A percentile compares a stretch with the other conserved stretches of the same genome.
Conservation (phyloP, 2,329 filamentous ascomycete species). For the Trichoderma sp. region DNA sequence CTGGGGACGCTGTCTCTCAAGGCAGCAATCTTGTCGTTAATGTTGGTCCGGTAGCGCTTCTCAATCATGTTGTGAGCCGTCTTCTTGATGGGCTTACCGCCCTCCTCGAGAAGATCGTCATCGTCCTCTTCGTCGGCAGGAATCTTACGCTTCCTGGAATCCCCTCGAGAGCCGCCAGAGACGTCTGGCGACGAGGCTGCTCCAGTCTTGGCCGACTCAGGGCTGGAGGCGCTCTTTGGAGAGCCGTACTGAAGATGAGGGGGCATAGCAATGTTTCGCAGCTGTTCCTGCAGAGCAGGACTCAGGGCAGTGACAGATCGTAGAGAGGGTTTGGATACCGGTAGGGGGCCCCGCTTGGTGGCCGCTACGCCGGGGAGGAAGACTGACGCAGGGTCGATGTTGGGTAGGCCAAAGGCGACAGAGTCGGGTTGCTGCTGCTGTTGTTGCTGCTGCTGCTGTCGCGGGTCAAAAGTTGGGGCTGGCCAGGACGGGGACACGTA, state of each 20-base stretch:
- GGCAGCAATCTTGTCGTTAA: conserved; percentile 96
- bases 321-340: conserved; percentile 36
- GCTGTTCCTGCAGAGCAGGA: conserved; percentile 60
- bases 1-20: conserved; percentile 90
- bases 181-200: conserved; percentile 62
- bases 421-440: conserved; percentile 34
- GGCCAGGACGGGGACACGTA: conserved; percentile 41
- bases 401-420: conserved; percentile 36
- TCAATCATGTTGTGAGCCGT: conserved; percentile 98
- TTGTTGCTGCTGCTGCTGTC: background rate
- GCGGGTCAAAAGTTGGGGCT: conserved; percentile 35
- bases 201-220: conserved; percentile 52
- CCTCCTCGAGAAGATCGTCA: conserved; percentile 58
- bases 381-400: conserved; percentile 40
- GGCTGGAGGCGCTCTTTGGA: conserved; percentile 59
- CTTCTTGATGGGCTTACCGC: conserved; percentile 70
- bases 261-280: conserved; percentile 66
- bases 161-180: conserved; percentile 46
- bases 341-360: conserved; percentile 27
- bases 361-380: conserved; percentile 31
- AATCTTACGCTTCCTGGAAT: conserved; percentile 68
- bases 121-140: conserved; percentile 53
- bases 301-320: conserved; percentile 45
- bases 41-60: conserved; percentile 92
- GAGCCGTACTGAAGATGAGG: conserved; percentile 61